Evolutionary conservation across 495 filamentous ascomycete genomes (phyloP).

Genomic region (Filosporella fistucella): DNA sequence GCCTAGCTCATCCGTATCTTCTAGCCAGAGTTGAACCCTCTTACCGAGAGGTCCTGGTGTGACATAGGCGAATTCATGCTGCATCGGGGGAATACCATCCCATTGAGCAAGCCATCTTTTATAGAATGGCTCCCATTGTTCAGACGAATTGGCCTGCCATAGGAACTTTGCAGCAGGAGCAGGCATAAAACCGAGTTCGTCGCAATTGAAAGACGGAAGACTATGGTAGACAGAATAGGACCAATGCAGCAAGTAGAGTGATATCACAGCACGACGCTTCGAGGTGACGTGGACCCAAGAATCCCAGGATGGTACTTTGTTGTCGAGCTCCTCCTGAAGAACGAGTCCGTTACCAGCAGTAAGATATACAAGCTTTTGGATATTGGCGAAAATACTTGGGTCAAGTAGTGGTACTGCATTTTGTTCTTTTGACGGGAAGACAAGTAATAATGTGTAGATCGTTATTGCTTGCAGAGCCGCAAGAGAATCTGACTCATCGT

Average conservation of each 20-base stretch:
- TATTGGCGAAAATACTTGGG: slow-evolving; percentile 25
- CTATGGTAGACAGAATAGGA: slow-evolving; percentile 32
- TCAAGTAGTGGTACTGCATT: slow-evolving; percentile 7
- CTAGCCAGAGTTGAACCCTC: slow-evolving; percentile 32
- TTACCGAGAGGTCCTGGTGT: slow-evolving; percentile 21
- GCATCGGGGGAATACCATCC: slow-evolving; percentile 30
- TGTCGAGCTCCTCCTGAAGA: slow-evolving; percentile 30
- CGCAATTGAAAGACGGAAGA: slow-evolving; percentile 30
- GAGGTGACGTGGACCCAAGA: slow-evolving; percentile 35
- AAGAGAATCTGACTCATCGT: slow-evolving; percentile 29
- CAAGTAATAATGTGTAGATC: slow-evolving; percentile 34
- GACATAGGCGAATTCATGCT: slow-evolving; percentile 32
- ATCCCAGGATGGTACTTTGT: slow-evolving; percentile 28
- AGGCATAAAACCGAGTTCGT: slow-evolving; percentile 34
- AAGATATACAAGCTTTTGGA: slow-evolving; percentile 23
- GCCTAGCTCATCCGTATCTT: slow-evolving; percentile 37
- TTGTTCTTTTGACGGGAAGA: slow-evolving; percentile 27
- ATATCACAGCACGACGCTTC: slow-evolving; percentile 29
- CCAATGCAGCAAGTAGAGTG: slow-evolving; percentile 36
- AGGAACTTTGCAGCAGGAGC: slow-evolving; percentile 33
- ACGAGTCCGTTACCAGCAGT: slow-evolving; percentile 26
- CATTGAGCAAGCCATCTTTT: slow-evolving; percentile 33
- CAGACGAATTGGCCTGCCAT: slow-evolving; percentile 32
- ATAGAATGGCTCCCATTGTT: slow-evolving; percentile 32
- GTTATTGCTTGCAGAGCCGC: slow-evolving; percentile 33